Conservation (phyloP, 257 asterid genomes). For the Prunella vulgaris region DNA sequence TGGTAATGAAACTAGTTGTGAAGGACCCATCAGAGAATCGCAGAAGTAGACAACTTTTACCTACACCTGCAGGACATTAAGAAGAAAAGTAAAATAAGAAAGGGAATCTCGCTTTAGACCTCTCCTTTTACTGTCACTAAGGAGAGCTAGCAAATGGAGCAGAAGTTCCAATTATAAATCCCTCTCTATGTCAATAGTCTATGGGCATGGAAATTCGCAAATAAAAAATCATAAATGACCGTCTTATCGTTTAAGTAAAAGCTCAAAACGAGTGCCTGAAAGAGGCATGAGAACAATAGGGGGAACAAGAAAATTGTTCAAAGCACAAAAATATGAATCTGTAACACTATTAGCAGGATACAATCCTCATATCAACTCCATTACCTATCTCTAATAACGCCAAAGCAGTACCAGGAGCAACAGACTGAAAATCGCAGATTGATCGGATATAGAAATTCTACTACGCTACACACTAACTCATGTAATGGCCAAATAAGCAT, state of each 20-base stretch:
- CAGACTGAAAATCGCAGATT: not conserved
- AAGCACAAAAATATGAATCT: not conserved
- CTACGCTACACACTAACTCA: not conserved
- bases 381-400: not conserved
- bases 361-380: not conserved
- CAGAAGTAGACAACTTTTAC: slow-evolving; percentile 91
- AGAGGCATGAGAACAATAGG: slow-evolving; percentile 5
- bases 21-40: slow-evolving; percentile 91
- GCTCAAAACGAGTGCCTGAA: slow-evolving; percentile 5
- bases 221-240: slow-evolving; percentile 3
- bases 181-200: not conserved
- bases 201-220: not conserved
- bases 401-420: slow-evolving; percentile 1
- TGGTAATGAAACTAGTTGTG: slow-evolving; percentile 84
- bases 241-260: not conserved
- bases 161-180: not conserved
- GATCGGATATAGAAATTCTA: not conserved
- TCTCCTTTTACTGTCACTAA: not conserved
- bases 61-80: slow-evolving; percentile 45
- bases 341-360: not conserved
- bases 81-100: slow-evolving; percentile 1
- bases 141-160: not conserved
- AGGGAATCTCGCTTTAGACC: not conserved
- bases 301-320: not conserved
- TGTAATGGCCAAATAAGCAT: not conserved